A percentile compares a stretch with the other conserved stretches of the same genome.
These are phyloP conservation scores for Isabelozyma gotoi DNA, from an alignment of 805 yeast genomes.

Conservation along the genomic window DNA sequence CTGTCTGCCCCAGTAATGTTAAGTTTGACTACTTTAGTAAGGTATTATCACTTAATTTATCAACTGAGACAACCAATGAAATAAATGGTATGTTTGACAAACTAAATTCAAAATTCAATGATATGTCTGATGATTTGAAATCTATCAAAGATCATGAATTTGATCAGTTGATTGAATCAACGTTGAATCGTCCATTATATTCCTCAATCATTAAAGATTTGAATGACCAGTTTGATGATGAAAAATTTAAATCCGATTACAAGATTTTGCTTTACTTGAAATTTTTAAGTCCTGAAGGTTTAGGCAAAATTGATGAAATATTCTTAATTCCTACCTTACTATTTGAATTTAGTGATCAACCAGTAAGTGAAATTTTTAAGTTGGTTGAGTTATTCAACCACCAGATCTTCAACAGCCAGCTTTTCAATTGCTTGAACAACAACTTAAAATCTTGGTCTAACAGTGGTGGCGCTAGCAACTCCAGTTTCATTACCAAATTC, in stretches of 20 bases:
- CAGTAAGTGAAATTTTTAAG: conserved; percentile 24
- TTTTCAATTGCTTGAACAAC: conserved; percentile 23
- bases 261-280: conserved; percentile 34
- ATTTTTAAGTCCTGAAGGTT: conserved; percentile 36
- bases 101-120: conserved; percentile 19
- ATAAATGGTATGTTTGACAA: conserved; percentile 16
- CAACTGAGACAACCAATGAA: conserved; percentile 13
- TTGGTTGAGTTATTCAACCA: conserved; percentile 33
- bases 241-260: conserved; percentile 22
- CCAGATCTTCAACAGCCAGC: conserved; percentile 28
- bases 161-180: conserved; percentile 19
- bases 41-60: conserved; percentile 17
- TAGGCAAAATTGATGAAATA: conserved; percentile 38
- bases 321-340: conserved; percentile 39
- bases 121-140: conserved; percentile 27
- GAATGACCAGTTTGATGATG: conserved; percentile 8
- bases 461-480: conserved; percentile 10
- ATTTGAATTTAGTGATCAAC: conserved; percentile 21
- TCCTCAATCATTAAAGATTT: conserved; percentile 18
- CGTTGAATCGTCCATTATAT: conserved; percentile 31
- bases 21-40: conserved; percentile 28
- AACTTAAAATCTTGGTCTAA: conserved; percentile 28
- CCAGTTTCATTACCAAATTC: conserved; percentile 18
- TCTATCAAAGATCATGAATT: conserved; percentile 35
- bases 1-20: conserved; percentile 24